Evolutionary conservation across 192 early-diverging fungal genomes (phyloP), one percentile per base, ranked within the genome.

Genomic region (Dissophora globulifera): DNA sequence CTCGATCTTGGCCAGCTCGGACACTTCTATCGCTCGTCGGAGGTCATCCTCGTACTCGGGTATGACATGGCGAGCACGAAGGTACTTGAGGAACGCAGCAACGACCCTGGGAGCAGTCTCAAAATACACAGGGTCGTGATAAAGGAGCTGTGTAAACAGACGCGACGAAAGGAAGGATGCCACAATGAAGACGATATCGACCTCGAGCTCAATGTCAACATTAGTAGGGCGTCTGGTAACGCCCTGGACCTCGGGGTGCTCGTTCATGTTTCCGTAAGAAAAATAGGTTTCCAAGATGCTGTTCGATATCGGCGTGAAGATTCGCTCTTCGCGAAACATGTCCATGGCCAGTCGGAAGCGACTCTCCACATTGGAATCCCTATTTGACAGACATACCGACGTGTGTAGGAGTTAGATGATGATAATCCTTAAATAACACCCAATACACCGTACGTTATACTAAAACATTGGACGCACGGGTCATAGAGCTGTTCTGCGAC

Each of bases 271-370:
- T 19, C 72, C 72, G 35, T 62, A 57, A 19, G 57, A 62, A 29
- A 76, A 76, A 9, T 66, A 76, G 6, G 46, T 76, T 15, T 51
- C 40, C 0, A 76, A 26, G 35, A 76, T 66, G 17, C 57, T 49
- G 19, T 27, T 42, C 2, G 72, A 50, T 9, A 62, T 38, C 9
- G 58, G 25, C 1, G 33, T 50, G 26, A 76, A 76, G 12, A 22
- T 50, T 1, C 72, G 56, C 26, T 67, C 63, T 19, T 67, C 67
- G 22, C 72, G 57, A 31, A 67, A 76, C n/a, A 49, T 67, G 17
- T 67, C 72, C 58, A 76, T 76, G 0, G 72, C 72, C 20, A 57
- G 27, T 6, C 72, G 50, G 31, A 67, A 67, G 20, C 72, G 50
- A 3, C 32, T 22, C 20, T 76, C 72, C 1, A 31, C 52, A 15